Conservation (phyloP, 2,329 filamentous ascomycete genomes). For the Trichoderma gracile region DNA sequence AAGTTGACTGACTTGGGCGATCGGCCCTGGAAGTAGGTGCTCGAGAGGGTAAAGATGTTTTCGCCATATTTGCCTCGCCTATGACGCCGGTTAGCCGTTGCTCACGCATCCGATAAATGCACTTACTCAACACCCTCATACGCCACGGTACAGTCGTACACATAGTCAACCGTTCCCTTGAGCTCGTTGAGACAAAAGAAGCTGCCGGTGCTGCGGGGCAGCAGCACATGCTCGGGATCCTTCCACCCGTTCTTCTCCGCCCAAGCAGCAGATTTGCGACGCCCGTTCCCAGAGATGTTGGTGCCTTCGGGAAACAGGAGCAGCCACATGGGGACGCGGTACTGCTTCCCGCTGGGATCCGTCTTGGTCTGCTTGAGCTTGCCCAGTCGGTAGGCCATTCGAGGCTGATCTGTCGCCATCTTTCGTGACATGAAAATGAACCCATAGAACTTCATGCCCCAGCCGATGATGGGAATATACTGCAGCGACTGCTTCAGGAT, state of each 20-base stretch:
- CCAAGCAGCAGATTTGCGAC: slow-evolving; percentile 71
- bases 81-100: slow-evolving; percentile 20
- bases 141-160: slow-evolving; percentile 92
- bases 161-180: slow-evolving; percentile 71
- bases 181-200: slow-evolving; percentile 79
- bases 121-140: slow-evolving; percentile 93
- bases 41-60: slow-evolving; percentile 80
- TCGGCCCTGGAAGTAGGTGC: slow-evolving; percentile 84
- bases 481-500: slow-evolving; percentile 87
- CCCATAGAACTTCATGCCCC: slow-evolving; percentile 80
- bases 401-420: slow-evolving; percentile 75
- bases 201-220: slow-evolving; percentile 78
- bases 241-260: slow-evolving; percentile 72
- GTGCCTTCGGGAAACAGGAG: slow-evolving; percentile 87
- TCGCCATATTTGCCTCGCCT: slow-evolving; percentile 84
- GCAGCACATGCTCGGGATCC: slow-evolving; percentile 71
- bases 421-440: slow-evolving; percentile 93
- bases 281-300: slow-evolving; percentile 71
- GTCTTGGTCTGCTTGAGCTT: slow-evolving; percentile 63
- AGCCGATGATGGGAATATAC: slow-evolving; percentile 75
- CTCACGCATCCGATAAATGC: not conserved
- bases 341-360: slow-evolving; percentile 55
- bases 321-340: slow-evolving; percentile 83
- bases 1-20: slow-evolving; percentile 95
- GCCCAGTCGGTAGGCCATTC: slow-evolving; percentile 71